Evolutionary conservation across 164 flowering plant species (phyloP), one percentile per base, ranked within the genome.

Genomic region (Malania oleifera): DNA sequence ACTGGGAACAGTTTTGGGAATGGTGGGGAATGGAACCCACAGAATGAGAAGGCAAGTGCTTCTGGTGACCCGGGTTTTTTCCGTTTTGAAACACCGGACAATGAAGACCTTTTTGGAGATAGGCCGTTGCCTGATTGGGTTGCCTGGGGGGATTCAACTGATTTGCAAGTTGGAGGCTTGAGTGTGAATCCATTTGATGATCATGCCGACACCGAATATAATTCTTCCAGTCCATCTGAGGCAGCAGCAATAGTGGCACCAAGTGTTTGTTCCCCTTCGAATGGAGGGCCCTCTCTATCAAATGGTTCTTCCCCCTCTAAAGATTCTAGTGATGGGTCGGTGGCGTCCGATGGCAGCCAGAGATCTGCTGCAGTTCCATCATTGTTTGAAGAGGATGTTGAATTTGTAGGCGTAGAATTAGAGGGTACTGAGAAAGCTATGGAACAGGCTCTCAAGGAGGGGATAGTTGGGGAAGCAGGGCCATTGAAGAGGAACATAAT

Each of bases 381-480:
- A 34, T 68, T 83, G 68, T 84, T 86, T 54, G 95, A 90, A 64
- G 93, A 86, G 70, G 97, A 86, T 69, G 92, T 90, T 22, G 95
- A 87, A 61, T 87, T 87, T 76, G 95, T 91, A 0, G 98, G 98
- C 7, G 89, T 91, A 45, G 95, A 88, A 70, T 66, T 72, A 53
- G 96, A 89, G 63, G 98, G 98, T 26, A 75, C 95, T 0, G 89
- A 82, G 72, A 86, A 77, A 70, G 98, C 96, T 31, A 89, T 85
- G 92, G 98, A 85, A 13, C 88, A 85, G 26, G 98, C 96, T 35
- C 76, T 85, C 13, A 89, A 86, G 63, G 96, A 89, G 64, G 98
- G 96, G 35, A 91, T 82, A 56, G 96, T 86, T 15, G 98, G 90
- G 39, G 98, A 91, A 72, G 96, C 98, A 3, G 92, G 85, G 35